Conservation (phyloP, 768 basidiomycete genomes). For the Collybiopsis luxurians region DNA sequence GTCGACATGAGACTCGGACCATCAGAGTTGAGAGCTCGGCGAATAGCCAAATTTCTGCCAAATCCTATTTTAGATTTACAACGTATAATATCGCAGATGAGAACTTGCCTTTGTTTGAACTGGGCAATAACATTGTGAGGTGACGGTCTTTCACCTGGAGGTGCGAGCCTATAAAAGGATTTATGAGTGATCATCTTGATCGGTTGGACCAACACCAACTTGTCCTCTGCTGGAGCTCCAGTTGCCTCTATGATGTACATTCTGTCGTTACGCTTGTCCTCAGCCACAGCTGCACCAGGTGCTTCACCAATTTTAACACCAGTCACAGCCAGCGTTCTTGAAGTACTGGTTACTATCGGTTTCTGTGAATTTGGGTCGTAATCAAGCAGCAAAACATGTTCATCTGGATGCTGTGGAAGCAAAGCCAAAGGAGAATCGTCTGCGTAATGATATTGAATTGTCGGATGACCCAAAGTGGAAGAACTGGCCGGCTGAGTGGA, state of each 20-base stretch:
- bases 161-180: slow-evolving; percentile 12
- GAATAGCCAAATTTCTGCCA: slow-evolving; percentile 50
- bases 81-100: not conserved
- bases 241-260: slow-evolving; percentile 80
- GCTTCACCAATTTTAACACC: slow-evolving; percentile 69
- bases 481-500: slow-evolving; percentile 42
- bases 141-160: slow-evolving; percentile 36
- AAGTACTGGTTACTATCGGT: slow-evolving; percentile 52
- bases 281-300: slow-evolving; percentile 61
- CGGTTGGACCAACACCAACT: slow-evolving; percentile 28
- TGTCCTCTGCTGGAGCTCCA: slow-evolving; percentile 41
- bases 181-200: not conserved
- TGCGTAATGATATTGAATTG: slow-evolving; percentile 78
- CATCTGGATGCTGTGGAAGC: slow-evolving; percentile 55
- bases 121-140: slow-evolving; percentile 52
- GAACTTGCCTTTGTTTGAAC: slow-evolving; percentile 64
- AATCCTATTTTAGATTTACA: not conserved
- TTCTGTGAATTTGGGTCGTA: slow-evolving; percentile 46
- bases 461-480: slow-evolving; percentile 60
- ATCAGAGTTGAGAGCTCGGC: slow-evolving; percentile 52
- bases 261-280: slow-evolving; percentile 52
- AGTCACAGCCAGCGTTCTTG: slow-evolving; percentile 44
- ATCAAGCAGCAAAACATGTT: slow-evolving; percentile 75
- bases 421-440: slow-evolving; percentile 74
- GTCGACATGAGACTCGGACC: not conserved